A percentile compares a stretch with the other conserved stretches of the same genome.
phyloP scores from a whole-genome alignment of 768 basidiomycete genomes.

The Galerina sulciceps region DNA sequence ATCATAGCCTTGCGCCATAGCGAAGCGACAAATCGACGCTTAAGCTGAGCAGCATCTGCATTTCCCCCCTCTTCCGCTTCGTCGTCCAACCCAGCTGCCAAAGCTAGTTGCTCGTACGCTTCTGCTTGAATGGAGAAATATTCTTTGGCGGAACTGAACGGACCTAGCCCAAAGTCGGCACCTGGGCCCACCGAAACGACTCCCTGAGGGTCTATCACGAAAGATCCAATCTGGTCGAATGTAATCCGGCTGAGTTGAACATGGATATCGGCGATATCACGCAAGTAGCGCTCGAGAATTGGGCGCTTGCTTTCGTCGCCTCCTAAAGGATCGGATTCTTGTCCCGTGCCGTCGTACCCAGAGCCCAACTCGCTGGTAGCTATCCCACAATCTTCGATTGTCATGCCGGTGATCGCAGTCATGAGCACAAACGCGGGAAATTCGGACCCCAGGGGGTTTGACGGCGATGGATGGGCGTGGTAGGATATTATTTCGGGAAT shows the following conservation, averaged over 20 bases:
- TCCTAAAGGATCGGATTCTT: slow-evolving; percentile 30
- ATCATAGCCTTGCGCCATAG: slow-evolving; percentile 46
- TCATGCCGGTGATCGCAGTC: slow-evolving; percentile 43
- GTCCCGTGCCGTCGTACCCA: slow-evolving; percentile 20
- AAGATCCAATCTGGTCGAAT: slow-evolving; percentile 43
- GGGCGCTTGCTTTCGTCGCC: slow-evolving; percentile 39
- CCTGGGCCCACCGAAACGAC: slow-evolving; percentile 41
- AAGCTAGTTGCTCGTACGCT: slow-evolving; percentile 42
- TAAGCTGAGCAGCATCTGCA: slow-evolving; percentile 31
- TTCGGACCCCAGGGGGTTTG: slow-evolving; percentile 39
- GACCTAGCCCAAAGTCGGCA: slow-evolving; percentile 46
- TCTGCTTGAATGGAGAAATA: slow-evolving; percentile 44
- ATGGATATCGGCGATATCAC: slow-evolving; percentile 45
- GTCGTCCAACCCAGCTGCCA: slow-evolving; percentile 34
- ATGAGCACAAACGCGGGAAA: slow-evolving; percentile 47
- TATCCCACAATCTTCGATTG: slow-evolving; percentile 46
- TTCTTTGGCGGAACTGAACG: slow-evolving; percentile 41
- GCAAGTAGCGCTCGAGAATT: slow-evolving; percentile 41
- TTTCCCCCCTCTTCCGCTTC: slow-evolving; percentile 26
- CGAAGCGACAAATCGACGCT: slow-evolving; percentile 41
- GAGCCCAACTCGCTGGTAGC: slow-evolving; percentile 35
- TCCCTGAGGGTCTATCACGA: slow-evolving; percentile 37
- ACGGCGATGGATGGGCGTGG: slow-evolving; percentile 36
- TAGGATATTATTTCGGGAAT: slow-evolving; percentile 42
- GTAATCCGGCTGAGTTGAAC: slow-evolving; percentile 43